Evolutionary conservation across 169 alveolate genomes (phyloP), one percentile per base, ranked within the genome.

Genomic region (Cryptosporidium canis): DNA sequence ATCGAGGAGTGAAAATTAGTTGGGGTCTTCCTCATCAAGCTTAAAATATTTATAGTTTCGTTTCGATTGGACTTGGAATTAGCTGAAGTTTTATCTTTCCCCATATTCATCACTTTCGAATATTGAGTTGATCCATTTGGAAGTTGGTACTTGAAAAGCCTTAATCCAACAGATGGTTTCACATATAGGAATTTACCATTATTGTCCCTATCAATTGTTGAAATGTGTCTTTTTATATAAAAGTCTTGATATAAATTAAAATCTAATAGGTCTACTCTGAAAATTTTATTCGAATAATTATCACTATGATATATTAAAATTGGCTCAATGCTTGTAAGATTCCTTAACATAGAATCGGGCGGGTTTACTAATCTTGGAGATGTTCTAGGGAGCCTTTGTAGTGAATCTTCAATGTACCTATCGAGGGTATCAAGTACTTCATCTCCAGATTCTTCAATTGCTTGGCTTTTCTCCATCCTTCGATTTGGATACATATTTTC

Each of bases 401-500:
- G 33, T 39, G 77, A 39, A 14, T 55, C 5, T 63, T 55, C 70
- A 12, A 77, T 77, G 21, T 77, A 77, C 14, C 24, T 27, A 39
- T 77, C 87, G 29, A 77, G 72, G 4, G 87, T 58, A 12, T 41
- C 72, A 18, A 77, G 77, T 21, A 18, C 18, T 16, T 41, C 61
- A 7, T 24, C 29, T 51, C 53, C 83, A 41, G 33, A 53, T 48
- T 51, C 72, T 0, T 53, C 77, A 11, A 18, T 27, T 33, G 12
- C 24, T 14, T 58, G 24, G 33, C 61, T 41, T 16, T 7, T 61
- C 41, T 77, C 87, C 9, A 43, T 12, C 31, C 41, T 72, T 14
- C 68, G 65, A 39, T 77, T 31, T 31, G 87, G 87, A 58, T 58
- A 77, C 87, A 77, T 77, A 4, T 3, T 77, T 77, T 77, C 66